A percentile compares a stretch with the other conserved stretches of the same genome.
Conservation (phyloP, 176 grass and related monocot species). For the Aegilops umbellulata region DNA sequence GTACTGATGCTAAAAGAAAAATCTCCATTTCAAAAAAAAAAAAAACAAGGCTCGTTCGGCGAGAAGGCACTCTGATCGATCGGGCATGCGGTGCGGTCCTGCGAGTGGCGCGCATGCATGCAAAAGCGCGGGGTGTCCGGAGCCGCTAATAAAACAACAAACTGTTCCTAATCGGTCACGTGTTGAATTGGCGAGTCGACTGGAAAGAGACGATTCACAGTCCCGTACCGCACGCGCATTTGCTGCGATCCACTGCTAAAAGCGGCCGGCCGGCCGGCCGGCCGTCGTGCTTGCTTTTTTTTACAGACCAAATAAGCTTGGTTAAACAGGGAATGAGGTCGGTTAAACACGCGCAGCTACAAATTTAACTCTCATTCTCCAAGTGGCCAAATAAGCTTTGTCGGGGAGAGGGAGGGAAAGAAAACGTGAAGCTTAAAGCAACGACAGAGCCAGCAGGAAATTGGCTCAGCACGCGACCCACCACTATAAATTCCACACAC, state of each 20-base stretch:
- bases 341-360: not conserved
- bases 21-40: too few relatives aligned
- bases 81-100: not conserved
- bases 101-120: too few relatives aligned
- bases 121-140: too few relatives aligned
- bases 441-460: not conserved
- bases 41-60: not conserved
- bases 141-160: not conserved
- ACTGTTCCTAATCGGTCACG: not conserved
- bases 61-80: not conserved
- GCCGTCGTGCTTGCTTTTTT: too few relatives aligned
- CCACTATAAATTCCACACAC: not conserved
- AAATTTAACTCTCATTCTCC: not conserved
- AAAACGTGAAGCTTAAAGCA: not conserved
- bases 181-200: not conserved
- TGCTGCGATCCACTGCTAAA: not conserved
- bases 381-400: not conserved
- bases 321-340: too few relatives aligned
- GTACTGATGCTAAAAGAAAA: too few relatives aligned
- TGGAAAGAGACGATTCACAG: not conserved
- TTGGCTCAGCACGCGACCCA: not conserved
- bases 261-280: not conserved
- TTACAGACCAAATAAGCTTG: too few relatives aligned
- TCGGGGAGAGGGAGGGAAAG: not conserved
- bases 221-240: not conserved